A percentile compares a stretch with the other conserved stretches of the same genome.
Conservation (phyloP, 2,329 filamentous ascomycete genomes). For the Venturiaceae sp. region DNA sequence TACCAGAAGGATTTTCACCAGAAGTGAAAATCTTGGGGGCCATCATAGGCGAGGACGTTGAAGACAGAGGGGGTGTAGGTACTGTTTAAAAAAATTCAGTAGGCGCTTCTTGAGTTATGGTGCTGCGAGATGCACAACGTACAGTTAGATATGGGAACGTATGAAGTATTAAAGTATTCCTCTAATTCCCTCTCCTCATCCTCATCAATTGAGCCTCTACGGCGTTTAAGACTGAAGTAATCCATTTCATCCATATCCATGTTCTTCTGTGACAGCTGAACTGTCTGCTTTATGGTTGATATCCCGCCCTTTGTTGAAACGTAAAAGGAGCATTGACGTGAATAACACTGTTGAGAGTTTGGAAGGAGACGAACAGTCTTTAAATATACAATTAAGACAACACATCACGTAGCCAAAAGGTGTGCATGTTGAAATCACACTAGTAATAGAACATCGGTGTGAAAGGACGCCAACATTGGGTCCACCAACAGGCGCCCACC, state of each 20-base stretch:
- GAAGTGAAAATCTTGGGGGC: constrained; percentile 4
- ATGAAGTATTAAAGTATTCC: constrained; percentile 24
- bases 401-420: background rate
- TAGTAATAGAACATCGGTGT: background rate
- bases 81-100: constrained; percentile 14
- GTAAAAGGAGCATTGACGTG: background rate
- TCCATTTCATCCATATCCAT: constrained; percentile 1
- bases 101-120: background rate
- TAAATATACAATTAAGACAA: background rate
- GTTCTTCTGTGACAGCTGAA: background rate
- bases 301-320: background rate
- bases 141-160: constrained; percentile 22
- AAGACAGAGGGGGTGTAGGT: constrained; percentile 23
- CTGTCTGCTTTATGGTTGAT: background rate
- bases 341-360: background rate
- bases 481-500: background rate
- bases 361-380: background rate
- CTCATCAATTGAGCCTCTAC: background rate
- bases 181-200: constrained; percentile 20
- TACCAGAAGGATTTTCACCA: background rate
- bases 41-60: constrained; percentile 12
- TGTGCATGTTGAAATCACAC: background rate
- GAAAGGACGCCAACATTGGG: background rate
- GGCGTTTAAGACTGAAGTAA: background rate
- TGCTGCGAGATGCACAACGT: background rate